phyloP scores from a whole-genome alignment of 2,329 filamentous ascomycete species.

The Xylariaceae sp. region DNA sequence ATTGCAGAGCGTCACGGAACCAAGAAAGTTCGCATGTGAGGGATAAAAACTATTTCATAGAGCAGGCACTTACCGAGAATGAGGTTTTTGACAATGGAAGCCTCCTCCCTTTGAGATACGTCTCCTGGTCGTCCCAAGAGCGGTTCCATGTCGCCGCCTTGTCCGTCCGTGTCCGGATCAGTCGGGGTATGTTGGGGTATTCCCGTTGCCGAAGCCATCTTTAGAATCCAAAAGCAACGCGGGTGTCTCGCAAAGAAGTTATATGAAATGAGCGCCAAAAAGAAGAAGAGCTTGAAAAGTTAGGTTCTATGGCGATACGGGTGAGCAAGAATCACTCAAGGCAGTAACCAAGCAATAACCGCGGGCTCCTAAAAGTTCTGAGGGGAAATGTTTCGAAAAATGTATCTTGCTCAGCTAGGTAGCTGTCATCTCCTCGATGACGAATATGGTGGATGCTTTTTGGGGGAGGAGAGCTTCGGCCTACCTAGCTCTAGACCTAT shows the following conservation, averaged over 20 bases:
- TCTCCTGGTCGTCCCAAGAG: constrained; percentile 75
- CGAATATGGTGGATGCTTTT: constrained; percentile 31
- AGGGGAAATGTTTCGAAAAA: constrained; percentile 7
- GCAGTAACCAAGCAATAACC: not conserved
- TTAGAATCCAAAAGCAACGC: constrained; percentile 27
- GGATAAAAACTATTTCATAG: constrained; percentile 1
- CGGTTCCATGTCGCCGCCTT: constrained; percentile 66
- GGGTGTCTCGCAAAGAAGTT: not conserved
- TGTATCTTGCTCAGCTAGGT: constrained; percentile 16
- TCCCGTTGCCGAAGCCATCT: constrained; percentile 73
- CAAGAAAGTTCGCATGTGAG: constrained; percentile 10
- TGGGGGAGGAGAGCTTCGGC: constrained; percentile 29
- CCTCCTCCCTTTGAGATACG: constrained; percentile 70
- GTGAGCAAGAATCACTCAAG: not conserved
- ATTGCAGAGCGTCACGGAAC: constrained; percentile 5
- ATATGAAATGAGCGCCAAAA: not conserved
- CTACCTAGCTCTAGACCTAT: too few species aligned
- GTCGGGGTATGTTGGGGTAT: constrained; percentile 58
- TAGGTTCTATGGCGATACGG: not conserved
- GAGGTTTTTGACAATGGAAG: constrained; percentile 72
- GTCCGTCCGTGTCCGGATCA: constrained; percentile 45
- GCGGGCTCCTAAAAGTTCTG: constrained; percentile 1
- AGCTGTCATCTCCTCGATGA: constrained; percentile 36
- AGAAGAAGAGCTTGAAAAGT: not conserved
- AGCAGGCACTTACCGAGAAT: constrained; percentile 65